Evolutionary conservation across 106 monocot genomes (phyloP).

Genomic region (Dioscorea alata): DNA sequence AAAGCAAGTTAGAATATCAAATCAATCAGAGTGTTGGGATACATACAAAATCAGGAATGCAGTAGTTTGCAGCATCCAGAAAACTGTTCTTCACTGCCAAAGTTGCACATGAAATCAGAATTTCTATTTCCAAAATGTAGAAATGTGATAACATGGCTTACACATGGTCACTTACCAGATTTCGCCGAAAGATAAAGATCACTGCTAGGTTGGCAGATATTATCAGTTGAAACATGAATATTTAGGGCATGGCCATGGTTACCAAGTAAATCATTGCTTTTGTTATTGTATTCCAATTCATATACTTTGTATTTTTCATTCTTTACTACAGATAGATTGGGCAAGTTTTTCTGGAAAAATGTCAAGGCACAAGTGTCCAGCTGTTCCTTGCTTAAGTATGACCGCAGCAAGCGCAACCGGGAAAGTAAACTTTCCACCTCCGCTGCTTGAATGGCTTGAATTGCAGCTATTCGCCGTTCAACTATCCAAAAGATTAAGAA

Average conservation of each 20-base stretch:
- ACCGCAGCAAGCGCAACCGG: constrained; percentile 42
- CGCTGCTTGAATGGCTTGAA: constrained; percentile 55
- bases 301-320: constrained; percentile 47
- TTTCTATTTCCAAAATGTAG: no score
- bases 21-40: neutral
- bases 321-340: constrained; percentile 32
- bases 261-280: neutral
- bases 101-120: constrained; percentile 1
- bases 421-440: constrained; percentile 52
- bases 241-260: constrained; percentile 14
- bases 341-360: constrained; percentile 65
- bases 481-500: constrained; percentile 14
- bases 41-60: constrained; percentile 46
- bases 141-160: no score
- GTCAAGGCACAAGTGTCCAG: constrained; percentile 24
- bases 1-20: neutral
- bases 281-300: constrained; percentile 41
- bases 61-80: constrained; percentile 24
- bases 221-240: constrained; percentile 26
- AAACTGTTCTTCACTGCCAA: constrained; percentile 52
- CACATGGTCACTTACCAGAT: constrained; percentile 28
- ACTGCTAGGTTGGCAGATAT: neutral
- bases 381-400: constrained; percentile 58
- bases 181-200: constrained; percentile 32
- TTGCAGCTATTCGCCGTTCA: constrained; percentile 49